phyloP scores from a whole-genome alignment of 192 early-diverging fungal species.

The Rhizophagus prolifer region DNA sequence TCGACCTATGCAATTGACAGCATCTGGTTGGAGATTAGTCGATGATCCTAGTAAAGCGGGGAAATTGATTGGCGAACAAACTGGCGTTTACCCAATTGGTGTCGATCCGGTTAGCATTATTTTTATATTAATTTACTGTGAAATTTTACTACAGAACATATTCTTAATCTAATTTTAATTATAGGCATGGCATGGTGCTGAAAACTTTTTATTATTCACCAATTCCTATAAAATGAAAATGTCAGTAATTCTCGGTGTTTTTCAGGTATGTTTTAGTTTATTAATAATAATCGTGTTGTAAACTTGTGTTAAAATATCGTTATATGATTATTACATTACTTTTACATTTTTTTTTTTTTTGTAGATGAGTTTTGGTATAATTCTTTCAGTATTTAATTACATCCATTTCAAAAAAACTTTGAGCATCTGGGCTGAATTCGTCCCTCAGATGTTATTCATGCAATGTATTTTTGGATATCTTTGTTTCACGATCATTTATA shows the following conservation, averaged over 20 bases:
- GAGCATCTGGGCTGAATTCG: constrained; percentile 81
- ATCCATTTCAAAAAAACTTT: constrained; percentile 80
- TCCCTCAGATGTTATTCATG: constrained; percentile 96
- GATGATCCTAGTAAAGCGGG: constrained; percentile 61
- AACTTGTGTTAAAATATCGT: not conserved
- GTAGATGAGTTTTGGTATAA: constrained; percentile 92
- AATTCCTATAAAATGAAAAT: constrained; percentile 99
- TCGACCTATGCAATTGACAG: constrained; percentile 67
- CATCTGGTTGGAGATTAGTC: constrained; percentile 60
- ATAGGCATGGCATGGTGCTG: constrained; percentile 86
- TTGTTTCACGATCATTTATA: constrained; percentile 86
- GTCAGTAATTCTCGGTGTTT: constrained; percentile 92
- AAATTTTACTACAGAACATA: not conserved
- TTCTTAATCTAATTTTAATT: not conserved
- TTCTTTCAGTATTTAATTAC: constrained; percentile 87
- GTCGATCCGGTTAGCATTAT: constrained; percentile 75
- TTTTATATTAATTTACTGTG: constrained; percentile 1
- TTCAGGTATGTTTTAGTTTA: constrained; percentile 60
- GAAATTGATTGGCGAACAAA: constrained; percentile 62
- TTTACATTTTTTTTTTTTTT: not conserved
- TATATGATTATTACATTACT: not conserved
- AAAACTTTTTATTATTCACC: constrained; percentile 91
- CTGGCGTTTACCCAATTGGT: constrained; percentile 74
- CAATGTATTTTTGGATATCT: constrained; percentile 96
- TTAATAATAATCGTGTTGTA: not conserved